A percentile compares a stretch with the other conserved stretches of the same genome.
These are phyloP conservation scores for Gaeumannomyces tritici DNA, from an alignment of 2,329 filamentous ascomycete species.

Conservation along the genomic window DNA sequence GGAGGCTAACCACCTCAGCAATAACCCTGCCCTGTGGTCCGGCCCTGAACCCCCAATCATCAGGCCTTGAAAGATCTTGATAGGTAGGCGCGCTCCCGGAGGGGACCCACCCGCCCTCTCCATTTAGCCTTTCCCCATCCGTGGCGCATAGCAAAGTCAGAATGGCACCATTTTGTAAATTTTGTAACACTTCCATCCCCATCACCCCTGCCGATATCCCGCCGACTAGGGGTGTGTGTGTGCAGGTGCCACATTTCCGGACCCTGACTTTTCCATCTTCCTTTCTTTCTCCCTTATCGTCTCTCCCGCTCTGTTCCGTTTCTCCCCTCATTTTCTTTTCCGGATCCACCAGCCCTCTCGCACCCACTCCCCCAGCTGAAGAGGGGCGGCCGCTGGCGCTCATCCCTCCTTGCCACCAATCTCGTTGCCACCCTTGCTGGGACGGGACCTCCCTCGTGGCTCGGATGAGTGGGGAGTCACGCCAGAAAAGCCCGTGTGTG, in stretches of 20 bases:
- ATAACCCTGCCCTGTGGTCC: background rate
- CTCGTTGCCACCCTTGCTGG: background rate
- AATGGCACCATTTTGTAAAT: constrained; percentile 1
- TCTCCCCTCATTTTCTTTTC: background rate
- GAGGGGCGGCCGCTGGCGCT: background rate
- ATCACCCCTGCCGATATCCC: background rate
- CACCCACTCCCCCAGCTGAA: background rate
- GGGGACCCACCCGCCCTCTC: background rate
- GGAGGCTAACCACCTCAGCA: background rate
- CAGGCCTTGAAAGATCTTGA: constrained; percentile 1
- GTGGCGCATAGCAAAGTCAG: background rate
- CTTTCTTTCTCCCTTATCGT: background rate
- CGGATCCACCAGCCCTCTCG: background rate
- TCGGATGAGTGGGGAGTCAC: background rate
- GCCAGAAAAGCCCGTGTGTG: background rate
- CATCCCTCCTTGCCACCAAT: background rate
- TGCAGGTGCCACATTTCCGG: background rate
- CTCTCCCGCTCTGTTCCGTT: background rate
- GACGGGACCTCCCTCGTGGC: background rate
- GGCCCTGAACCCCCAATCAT: background rate
- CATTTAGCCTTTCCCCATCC: background rate
- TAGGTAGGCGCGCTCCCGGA: constrained; percentile 1
- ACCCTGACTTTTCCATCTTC: background rate
- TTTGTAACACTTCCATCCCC: background rate
- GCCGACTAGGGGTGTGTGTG: background rate